Evolutionary conservation across 1,284 basidiomycete species (phyloP), one percentile per base, ranked within the genome.

Genomic region (Uromyces viciae-fabae): DNA sequence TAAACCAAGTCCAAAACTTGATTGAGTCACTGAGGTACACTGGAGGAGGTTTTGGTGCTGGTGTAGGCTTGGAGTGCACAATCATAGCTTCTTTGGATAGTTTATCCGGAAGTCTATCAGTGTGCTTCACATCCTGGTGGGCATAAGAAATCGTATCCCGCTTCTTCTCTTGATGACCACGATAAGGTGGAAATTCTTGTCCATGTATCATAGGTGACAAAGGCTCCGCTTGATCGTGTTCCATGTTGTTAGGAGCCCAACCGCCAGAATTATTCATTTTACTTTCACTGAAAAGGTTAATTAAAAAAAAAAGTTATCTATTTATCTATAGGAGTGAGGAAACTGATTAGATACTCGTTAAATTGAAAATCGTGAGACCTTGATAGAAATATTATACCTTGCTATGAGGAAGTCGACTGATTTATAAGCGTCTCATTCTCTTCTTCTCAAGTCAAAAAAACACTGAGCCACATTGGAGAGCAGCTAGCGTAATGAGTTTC

Each of bases 1-100:
- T 81, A 38, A 81, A 81, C 79, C 79, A 81, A 54, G 72, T 75
- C 71, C 79, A 75, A 58, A 81, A 81, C 56, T 73, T 80, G 7
- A 73, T 28, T 8, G 78, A 80, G 11, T 54, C 43, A 28, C 52
- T 80, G 69, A 73, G 52, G 36, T 15, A 28, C 28, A 80, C 43
- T 22, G 77, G 76, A 31, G 66, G 3, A n/a, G 66, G 76, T 25
- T 78, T 78, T 64, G 62, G 36, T 2, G 43, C 36, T 3, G 76
- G 33, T 25, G 43, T 25, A 14, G 76, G 54, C 28, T 71, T 71
- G n/a, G 31, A 9, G 14, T 3, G 25, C 7, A 9, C 5, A 8
- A 33, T 52, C 19, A 33, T 5, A 31, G 9, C 43, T 33, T 52
- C 52, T 22, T 49, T 22, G 43, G 46, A 33, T 14, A 71, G 43